Conservation (phyloP, 1,139 yeast genomes). For the Pichia sp. region DNA sequence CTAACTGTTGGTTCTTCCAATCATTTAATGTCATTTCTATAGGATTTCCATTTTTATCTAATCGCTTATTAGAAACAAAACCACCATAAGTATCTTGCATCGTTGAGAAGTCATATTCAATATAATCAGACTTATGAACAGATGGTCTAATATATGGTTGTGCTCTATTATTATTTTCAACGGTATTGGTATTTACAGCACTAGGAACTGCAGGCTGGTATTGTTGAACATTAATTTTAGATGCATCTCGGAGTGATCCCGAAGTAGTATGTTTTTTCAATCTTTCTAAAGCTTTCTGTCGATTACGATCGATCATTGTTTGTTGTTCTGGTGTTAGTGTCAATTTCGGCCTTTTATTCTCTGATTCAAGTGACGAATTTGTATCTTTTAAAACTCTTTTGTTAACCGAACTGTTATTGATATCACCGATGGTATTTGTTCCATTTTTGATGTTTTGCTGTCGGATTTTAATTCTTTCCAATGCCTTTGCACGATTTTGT, state of each 20-base stretch:
- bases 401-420: too few species aligned
- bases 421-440: too few species aligned
- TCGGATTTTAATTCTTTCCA: conserved; percentile 48
- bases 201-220: conserved; percentile 7
- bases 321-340: conserved; percentile 49
- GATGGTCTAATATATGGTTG: conserved; percentile 33
- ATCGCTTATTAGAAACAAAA: conserved; percentile 45
- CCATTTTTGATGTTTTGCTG: conserved; percentile 24
- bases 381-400: background rate
- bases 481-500: conserved; percentile 52
- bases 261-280: conserved; percentile 29
- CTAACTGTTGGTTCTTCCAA: conserved; percentile 64
- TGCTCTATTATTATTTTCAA: background rate
- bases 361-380: background rate
- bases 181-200: background rate
- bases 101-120: conserved; percentile 86
- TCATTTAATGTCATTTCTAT: conserved; percentile 55
- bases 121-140: conserved; percentile 61
- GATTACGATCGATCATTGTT: conserved; percentile 47
- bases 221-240: conserved; percentile 17
- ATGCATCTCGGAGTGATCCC: conserved; percentile 33
- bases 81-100: conserved; percentile 91
- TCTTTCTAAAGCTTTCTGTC: conserved; percentile 53
- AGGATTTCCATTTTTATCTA: conserved; percentile 25
- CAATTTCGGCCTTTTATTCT: conserved; percentile 1